Base-by-base conservation (phyloP, 805 yeast species). In the Saturnispora bothae region DNA sequence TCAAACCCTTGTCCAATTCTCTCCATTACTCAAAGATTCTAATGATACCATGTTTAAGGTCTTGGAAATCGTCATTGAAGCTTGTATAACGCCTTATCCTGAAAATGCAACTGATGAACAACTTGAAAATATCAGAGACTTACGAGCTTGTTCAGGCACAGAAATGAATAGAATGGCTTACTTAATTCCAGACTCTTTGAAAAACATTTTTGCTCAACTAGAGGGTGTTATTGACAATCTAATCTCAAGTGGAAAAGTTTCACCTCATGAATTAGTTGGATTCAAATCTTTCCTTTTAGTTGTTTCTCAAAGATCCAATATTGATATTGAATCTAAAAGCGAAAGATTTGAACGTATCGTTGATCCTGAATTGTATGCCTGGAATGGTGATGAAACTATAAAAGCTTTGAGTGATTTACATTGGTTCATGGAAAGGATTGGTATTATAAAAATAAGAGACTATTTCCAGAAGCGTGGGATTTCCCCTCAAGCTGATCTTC, bases 351-450 rank as follows among this genome's bases (percentile, higher is more conserved):
- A 84, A 16, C 70, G 76, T 32, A 82, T 94, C 41, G 98, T 94
- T 2, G 98, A 92, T 54, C 95, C 96, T 0, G 96, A 92, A 47
- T 64, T 94, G 34, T 62, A 71, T 10, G 88, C 95, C 0, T 92
- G 99, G 99, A 78, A 89, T 1, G 86, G 88, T 33, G 89, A 86
- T 16, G 78, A 75, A 9, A 89, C 96, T 0, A 86, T 84, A 45
- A 85, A 85, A 52, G 96, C 96, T 0, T 63, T 92, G 21, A 65
- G 78, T 52, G 94, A 89, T 53, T 66, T 94, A 32, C 95, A 85
- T 43, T 92, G 97, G 97, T 92, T 92, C 50, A 89, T 92, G 97
- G 97, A 88, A 59, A 71, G 96, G 50, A 70, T 94, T 36, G 98
- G 98, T 3, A 84, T 92, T 39, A 97, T 86, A 3, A 77, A 78